Conservation (phyloP, 208 protist species). For the Acanthamoeba healyi region DNA sequence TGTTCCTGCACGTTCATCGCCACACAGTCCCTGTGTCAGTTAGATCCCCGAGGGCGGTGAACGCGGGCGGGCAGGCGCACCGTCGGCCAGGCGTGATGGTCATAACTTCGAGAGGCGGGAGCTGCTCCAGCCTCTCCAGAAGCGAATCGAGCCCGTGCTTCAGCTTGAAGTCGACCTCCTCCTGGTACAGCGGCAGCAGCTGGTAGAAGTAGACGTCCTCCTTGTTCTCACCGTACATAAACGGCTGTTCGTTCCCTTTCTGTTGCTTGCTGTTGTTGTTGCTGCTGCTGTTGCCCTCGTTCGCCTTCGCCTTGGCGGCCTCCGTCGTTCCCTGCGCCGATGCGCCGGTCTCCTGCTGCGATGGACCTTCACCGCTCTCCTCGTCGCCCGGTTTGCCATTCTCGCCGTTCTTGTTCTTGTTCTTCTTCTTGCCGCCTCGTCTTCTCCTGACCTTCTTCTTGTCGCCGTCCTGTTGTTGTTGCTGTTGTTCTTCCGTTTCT, state of each 20-base stretch:
- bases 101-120: slow-evolving; percentile 42
- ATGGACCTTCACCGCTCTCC: background rate
- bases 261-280: background rate
- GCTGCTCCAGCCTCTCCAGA: slow-evolving; percentile 59
- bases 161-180: slow-evolving; percentile 70
- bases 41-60: no score
- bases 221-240: slow-evolving; percentile 35
- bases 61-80: background rate
- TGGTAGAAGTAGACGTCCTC: slow-evolving; percentile 73
- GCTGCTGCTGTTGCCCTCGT: background rate
- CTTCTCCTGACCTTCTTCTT: slow-evolving; percentile 17
- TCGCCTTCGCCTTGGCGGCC: background rate
- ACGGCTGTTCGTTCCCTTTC: slow-evolving; percentile 53
- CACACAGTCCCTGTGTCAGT: no score
- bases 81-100: slow-evolving; percentile 40
- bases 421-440: slow-evolving; percentile 64
- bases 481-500: background rate
- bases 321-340: background rate
- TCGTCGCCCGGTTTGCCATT: background rate
- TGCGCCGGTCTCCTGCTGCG: background rate
- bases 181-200: slow-evolving; percentile 70
- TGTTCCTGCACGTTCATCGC: no score
- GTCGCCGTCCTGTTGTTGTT: background rate
- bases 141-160: slow-evolving; percentile 37
- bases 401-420: slow-evolving; percentile 47